These are phyloP conservation scores for Aspergillus carlsbadensis DNA, from an alignment of 495 filamentous ascomycete species.

Conservation along the genomic window DNA sequence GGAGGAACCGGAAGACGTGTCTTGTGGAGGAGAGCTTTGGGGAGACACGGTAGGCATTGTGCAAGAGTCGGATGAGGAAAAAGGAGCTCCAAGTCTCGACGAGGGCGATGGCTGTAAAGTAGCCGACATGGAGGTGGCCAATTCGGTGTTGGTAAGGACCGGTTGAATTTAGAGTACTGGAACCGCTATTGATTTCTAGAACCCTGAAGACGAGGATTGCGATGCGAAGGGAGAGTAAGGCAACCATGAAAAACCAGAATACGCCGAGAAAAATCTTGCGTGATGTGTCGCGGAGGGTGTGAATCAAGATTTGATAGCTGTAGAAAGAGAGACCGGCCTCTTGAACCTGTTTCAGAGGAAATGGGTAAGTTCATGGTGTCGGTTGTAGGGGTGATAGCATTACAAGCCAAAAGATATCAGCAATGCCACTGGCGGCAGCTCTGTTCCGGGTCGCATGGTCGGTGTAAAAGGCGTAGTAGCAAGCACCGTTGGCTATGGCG, in stretches of 20 bases:
- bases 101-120: constrained; percentile 33
- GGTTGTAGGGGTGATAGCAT: background rate
- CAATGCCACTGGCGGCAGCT: constrained; percentile 28
- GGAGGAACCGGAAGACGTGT: constrained; percentile 30
- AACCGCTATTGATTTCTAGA: constrained; percentile 11
- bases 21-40: constrained; percentile 12
- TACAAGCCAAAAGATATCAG: constrained; percentile 35
- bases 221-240: constrained; percentile 22
- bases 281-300: constrained; percentile 21
- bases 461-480: constrained; percentile 37
- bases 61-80: constrained; percentile 27
- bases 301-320: constrained; percentile 34
- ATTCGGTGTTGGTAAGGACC: constrained; percentile 19
- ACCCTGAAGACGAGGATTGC: constrained; percentile 26
- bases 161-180: background rate
- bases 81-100: constrained; percentile 30
- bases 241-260: constrained; percentile 32
- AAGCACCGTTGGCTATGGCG: constrained; percentile 34
- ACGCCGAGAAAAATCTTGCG: constrained; percentile 24
- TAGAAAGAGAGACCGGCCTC: constrained; percentile 40
- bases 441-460: constrained; percentile 16
- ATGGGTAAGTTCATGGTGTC: background rate
- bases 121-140: constrained; percentile 34
- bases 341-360: constrained; percentile 26
- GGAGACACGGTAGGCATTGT: constrained; percentile 23